These are phyloP conservation scores for Penicillium sp. DNA, from an alignment of 2,329 filamentous ascomycete species.

Conservation along the genomic window DNA sequence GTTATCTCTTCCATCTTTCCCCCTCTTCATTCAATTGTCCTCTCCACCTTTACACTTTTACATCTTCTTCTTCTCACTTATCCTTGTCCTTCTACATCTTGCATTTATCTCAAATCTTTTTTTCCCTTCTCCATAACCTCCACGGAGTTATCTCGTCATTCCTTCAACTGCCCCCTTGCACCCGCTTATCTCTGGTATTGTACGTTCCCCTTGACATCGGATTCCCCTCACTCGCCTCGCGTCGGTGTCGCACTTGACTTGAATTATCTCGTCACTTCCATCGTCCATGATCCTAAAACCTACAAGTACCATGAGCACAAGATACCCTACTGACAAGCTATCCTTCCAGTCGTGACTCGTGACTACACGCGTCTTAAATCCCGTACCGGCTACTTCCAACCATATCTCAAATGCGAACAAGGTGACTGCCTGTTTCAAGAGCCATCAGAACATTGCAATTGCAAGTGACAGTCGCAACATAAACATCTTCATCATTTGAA, in stretches of 20 bases:
- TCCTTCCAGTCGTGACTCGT: neutral
- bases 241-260: too few relatives aligned
- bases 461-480: neutral
- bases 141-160: conserved; percentile 1
- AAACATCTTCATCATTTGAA: neutral
- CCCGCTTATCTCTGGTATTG: conserved; percentile 11
- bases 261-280: too few relatives aligned
- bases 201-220: conserved; percentile 8
- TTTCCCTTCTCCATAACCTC: neutral
- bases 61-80: conserved; percentile 1
- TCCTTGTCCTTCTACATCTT: conserved; percentile 4
- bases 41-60: conserved; percentile 2
- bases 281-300: neutral
- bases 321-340: neutral
- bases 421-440: conserved; percentile 16
- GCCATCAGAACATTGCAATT: neutral
- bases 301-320: neutral
- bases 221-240: neutral
- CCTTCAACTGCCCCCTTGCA: conserved; percentile 14
- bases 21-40: conserved; percentile 4
- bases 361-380: neutral
- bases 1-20: conserved; percentile 4
- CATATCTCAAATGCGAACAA: conserved; percentile 14
- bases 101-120: neutral
- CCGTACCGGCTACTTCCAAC: neutral